Evolutionary conservation across 305 asterid genomes (phyloP).

Genomic region (Solanum aculeatissimum): DNA sequence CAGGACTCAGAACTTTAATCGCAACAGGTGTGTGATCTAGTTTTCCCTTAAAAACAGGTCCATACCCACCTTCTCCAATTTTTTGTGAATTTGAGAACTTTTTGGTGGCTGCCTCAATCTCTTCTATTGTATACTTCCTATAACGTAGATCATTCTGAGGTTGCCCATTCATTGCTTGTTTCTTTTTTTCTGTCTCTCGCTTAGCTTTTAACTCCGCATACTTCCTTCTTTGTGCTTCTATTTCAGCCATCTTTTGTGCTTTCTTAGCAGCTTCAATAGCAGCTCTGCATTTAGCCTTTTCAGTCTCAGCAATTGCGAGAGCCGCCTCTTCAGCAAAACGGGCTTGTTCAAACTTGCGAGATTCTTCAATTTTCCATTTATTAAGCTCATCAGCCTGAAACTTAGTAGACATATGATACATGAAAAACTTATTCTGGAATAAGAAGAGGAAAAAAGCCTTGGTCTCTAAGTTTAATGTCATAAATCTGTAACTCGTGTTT

Average conservation of each 20-base stretch:
- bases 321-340: slow-evolving; percentile 45
- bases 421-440: not conserved
- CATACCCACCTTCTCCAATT: slow-evolving; percentile 87
- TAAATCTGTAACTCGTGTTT: not conserved
- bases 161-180: slow-evolving; percentile 30
- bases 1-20: slow-evolving; percentile 62
- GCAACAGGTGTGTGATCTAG: slow-evolving; percentile 82
- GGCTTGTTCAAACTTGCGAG: slow-evolving; percentile 37
- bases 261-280: slow-evolving; percentile 68
- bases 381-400: slow-evolving; percentile 38
- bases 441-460: not conserved
- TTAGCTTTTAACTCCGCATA: slow-evolving; percentile 42
- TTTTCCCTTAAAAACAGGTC: slow-evolving; percentile 68
- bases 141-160: slow-evolving; percentile 41
- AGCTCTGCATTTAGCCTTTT: slow-evolving; percentile 64
- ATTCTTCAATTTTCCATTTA: slow-evolving; percentile 31
- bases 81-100: slow-evolving; percentile 37
- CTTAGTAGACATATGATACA: not conserved
- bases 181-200: slow-evolving; percentile 42
- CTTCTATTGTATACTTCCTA: slow-evolving; percentile 50
- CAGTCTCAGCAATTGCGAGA: slow-evolving; percentile 38
- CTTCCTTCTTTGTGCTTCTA: slow-evolving; percentile 43
- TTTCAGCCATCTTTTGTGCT: slow-evolving; percentile 59
- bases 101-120: slow-evolving; percentile 48
- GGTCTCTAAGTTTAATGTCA: not conserved